Evolutionary conservation across 2,329 filamentous ascomycete genomes (phyloP), one percentile per base, ranked within the genome.

Genomic region (Pestalotiopsis sp.): DNA sequence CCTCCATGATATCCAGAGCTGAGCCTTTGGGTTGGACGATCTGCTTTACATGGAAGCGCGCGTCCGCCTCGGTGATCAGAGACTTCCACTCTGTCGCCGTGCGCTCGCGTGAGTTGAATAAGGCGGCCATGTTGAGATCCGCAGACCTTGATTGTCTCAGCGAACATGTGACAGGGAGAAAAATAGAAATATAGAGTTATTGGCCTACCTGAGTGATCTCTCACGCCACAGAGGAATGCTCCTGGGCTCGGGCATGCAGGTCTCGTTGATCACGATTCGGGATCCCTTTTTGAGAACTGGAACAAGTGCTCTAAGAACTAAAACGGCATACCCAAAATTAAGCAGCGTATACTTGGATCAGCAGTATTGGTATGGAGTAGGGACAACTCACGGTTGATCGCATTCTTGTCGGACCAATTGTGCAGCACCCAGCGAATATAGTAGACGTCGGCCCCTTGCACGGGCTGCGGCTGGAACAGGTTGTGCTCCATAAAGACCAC

Each of bases 341-440:
- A 45, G 13, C 13, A n/a, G 17, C 17, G 6, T n/a, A 5, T 7
- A 4, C 6, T n/a, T 14, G 41, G 2, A n/a, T 45, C 6, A 5
- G 3, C 1, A 45, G 6, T 45, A 4, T 12, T 23, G 20, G 20
- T 23, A 23, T 23, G 20, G 20, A 23, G 20, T 23, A 23, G 20
- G 20, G 20, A 23, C 20, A 23, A 45, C 41, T 13, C 14, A 45
- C 41, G 13, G 17, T 31, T 31, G 6, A 31, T 31, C 5, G 27
- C 27, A 45, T 45, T 14, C 23, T 77, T 76, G 45, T 84, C 81
- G 0, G 82, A 76, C 81, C 82, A 85, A 74, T 84, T 82, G 71
- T 86, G 83, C 7, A 85, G 72, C 59, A 85, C 82, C 73, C 77
- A 77, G 25, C 82, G 82, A 68, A 85, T 75, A 61, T 83, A 74